phyloP scores from a whole-genome alignment of 73 alveolate species.

The Uronychia binucleata region DNA sequence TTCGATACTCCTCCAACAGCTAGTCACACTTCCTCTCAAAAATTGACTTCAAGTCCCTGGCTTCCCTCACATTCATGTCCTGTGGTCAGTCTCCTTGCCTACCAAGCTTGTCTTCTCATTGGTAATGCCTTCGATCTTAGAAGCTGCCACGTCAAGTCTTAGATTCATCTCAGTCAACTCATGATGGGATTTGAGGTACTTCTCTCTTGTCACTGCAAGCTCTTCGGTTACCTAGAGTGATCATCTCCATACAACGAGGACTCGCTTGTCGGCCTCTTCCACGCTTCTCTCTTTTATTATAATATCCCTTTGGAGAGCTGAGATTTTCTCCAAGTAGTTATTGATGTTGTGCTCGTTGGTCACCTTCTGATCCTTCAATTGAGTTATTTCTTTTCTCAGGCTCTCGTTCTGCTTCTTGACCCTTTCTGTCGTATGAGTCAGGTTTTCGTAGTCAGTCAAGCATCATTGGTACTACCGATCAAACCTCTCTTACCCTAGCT shows the following conservation, averaged over 20 bases:
- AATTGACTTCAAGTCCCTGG: conserved; percentile 16
- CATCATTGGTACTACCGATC: background rate
- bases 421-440: background rate
- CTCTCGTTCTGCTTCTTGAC: background rate
- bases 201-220: background rate
- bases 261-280: background rate
- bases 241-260: background rate
- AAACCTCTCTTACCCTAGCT: background rate
- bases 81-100: background rate
- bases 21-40: conserved; percentile 29
- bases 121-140: conserved; percentile 33
- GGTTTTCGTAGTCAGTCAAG: background rate
- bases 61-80: conserved; percentile 30
- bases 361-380: conserved; percentile 21
- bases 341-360: background rate
- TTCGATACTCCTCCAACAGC: conserved; percentile 12
- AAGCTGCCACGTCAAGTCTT: conserved; percentile 29
- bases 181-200: conserved; percentile 7
- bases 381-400: conserved; percentile 8
- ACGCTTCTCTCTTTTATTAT: background rate
- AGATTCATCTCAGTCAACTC: conserved; percentile 31
- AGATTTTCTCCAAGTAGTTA: background rate
- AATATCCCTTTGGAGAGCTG: conserved; percentile 2
- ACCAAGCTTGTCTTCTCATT: conserved; percentile 38
- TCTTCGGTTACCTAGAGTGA: conserved; percentile 15